Conservation (phyloP, 2,329 filamentous ascomycete genomes). For the Ophiostoma perfectum region DNA sequence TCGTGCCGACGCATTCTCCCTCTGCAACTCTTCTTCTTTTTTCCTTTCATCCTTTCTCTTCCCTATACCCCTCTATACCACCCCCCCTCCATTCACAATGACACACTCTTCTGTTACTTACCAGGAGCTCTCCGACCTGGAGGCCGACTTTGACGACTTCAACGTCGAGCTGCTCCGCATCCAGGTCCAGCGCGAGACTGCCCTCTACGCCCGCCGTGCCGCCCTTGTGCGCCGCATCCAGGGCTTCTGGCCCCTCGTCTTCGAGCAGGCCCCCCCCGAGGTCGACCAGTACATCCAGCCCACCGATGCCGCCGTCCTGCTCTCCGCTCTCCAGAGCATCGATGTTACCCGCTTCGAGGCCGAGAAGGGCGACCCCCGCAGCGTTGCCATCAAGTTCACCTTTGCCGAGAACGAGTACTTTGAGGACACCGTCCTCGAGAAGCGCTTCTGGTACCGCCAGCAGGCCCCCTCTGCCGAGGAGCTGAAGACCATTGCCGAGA, state of each 20-base stretch:
- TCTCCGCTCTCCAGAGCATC: conserved; percentile 61
- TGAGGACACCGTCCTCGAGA: conserved; percentile 69
- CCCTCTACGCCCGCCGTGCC: conserved; percentile 72
- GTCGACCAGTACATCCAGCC: conserved; percentile 86
- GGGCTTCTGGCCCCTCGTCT: conserved; percentile 91
- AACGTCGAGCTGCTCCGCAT: conserved; percentile 78
- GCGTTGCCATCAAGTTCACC: conserved; percentile 69
- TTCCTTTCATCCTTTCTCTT: not conserved
- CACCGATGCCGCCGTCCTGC: conserved; percentile 68
- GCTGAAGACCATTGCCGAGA: conserved; percentile 3
- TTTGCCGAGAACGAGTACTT: conserved; percentile 82
- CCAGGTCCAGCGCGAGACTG: conserved; percentile 60
- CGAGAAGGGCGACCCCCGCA: conserved; percentile 60
- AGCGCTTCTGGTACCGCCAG: conserved; percentile 80
- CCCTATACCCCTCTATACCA: not conserved
- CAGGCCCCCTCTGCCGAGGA: not conserved
- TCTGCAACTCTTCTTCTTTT: not conserved
- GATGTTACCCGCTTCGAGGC: conserved; percentile 78
- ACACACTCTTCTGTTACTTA: conserved; percentile 48
- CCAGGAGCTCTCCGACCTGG: conserved; percentile 72
- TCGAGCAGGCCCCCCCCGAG: conserved; percentile 79
- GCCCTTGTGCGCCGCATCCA: conserved; percentile 66
- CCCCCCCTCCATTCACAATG: conserved; percentile 5
- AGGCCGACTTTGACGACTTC: conserved; percentile 76
- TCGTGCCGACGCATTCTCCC: not conserved